Conservation (phyloP, 768 basidiomycete genomes). For the Suillus lakei region DNA sequence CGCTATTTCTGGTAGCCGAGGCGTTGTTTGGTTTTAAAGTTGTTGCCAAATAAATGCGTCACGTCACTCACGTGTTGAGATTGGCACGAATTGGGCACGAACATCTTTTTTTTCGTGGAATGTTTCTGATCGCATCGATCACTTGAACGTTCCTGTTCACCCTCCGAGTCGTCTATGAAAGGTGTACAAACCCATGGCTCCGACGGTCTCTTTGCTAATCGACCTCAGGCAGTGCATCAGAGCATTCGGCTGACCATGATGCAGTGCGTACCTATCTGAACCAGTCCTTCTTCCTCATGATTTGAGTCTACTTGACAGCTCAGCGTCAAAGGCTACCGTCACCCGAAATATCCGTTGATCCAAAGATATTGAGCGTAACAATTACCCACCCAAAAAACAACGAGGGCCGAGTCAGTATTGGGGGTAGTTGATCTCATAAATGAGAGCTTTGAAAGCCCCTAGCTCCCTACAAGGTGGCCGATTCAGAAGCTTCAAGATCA, state of each 20-base stretch:
- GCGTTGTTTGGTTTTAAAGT: constrained; percentile 36
- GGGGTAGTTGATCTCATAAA: too few species aligned
- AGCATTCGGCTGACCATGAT: neutral
- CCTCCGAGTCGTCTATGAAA: too few species aligned
- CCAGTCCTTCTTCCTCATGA: too few species aligned
- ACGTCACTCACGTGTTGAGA: neutral
- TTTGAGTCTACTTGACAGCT: neutral
- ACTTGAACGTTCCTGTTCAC: neutral
- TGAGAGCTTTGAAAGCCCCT: too few species aligned
- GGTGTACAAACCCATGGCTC: too few species aligned
- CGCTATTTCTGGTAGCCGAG: neutral
- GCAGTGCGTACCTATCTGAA: neutral
- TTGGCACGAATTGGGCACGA: too few species aligned
- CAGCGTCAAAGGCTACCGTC: neutral
- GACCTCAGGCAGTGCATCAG: too few species aligned
- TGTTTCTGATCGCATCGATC: neutral
- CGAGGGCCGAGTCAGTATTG: neutral
- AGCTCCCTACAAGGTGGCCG: too few species aligned
- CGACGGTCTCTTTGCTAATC: neutral
- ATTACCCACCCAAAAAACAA: neutral
- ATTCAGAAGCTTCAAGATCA: too few species aligned
- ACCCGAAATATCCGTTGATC: neutral
- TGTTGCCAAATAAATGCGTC: constrained; percentile 30
- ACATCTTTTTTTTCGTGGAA: neutral
- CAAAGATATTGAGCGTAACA: neutral